phyloP scores from a whole-genome alignment of 2,329 filamentous ascomycete genomes.

The Epichloe coenophiala region DNA sequence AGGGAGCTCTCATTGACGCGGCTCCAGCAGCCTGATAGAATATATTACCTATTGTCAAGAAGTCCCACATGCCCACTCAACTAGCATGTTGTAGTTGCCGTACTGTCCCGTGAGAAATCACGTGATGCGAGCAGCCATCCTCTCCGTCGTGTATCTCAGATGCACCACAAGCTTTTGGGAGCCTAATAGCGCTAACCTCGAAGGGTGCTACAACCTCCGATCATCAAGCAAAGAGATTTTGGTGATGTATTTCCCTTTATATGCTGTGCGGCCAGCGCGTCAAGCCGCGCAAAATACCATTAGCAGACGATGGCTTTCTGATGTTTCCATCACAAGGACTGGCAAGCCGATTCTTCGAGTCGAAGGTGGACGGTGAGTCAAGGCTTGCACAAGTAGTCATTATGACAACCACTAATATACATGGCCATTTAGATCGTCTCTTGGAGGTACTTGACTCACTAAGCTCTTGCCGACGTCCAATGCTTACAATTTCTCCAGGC shows the following conservation, averaged over 20 bases:
- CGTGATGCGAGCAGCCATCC: background rate
- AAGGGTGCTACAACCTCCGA: background rate
- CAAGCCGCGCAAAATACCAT: constrained; percentile 31
- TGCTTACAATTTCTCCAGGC: constrained; percentile 37
- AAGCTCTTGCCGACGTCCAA: constrained; percentile 4
- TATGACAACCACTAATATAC: constrained; percentile 12
- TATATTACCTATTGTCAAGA: too few species aligned
- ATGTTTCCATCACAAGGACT: constrained; percentile 86
- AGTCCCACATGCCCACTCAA: background rate
- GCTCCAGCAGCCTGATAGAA: constrained; percentile 13
- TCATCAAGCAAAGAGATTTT: constrained; percentile 3
- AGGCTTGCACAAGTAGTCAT: background rate
- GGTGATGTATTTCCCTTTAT: constrained; percentile 44
- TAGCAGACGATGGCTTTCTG: constrained; percentile 49
- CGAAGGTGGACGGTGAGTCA: constrained; percentile 72
- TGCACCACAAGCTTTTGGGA: background rate
- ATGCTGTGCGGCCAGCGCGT: constrained; percentile 40
- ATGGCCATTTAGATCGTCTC: constrained; percentile 51
- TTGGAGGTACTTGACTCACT: constrained; percentile 53
- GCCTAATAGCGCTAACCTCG: background rate
- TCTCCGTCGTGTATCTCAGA: background rate
- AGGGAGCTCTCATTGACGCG: constrained; percentile 14
- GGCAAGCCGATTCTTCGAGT: constrained; percentile 88
- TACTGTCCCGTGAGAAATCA: background rate
- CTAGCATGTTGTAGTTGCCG: background rate